Base-by-base conservation (phyloP, 2,329 filamentous ascomycete species). In the Fusarium begoniae region DNA sequence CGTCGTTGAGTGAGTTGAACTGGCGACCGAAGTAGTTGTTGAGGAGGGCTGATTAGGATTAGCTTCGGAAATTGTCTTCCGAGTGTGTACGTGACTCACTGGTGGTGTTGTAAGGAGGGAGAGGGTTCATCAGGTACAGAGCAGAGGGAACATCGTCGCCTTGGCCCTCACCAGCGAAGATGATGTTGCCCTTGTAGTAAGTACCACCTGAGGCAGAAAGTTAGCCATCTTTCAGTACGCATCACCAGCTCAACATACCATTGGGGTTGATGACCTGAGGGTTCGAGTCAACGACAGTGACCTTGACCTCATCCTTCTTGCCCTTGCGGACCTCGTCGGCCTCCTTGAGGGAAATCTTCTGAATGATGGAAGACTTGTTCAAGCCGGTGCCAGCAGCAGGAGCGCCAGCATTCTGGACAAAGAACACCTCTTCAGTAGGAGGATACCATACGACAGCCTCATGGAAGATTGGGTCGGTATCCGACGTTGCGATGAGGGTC, bases 1-100 rank as follows among this genome's bases (percentile, higher is more conserved):
- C 83, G 66, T 91, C 90, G 75, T 91, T 91, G 15, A 90, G 79
- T 0, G 89, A 90, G 78, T 86, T 90, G 81, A 91, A 91, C 45
- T 87, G 84, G 5, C 89, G 85, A 38, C 90, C 89, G 59, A 88
- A 89, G 78, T 84, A 92, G 79, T 88, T 89, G 75, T 89, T 89
- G 22, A 92, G 64, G 11, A 92, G 80, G 3, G 87, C 85, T 84
- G 3, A 1, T 3, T 1, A 13, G 1, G 1, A 6, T 71, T 22
- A 71, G 67, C 6, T 6, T 5, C n/a, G 24, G 1, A 22, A 1
- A 6, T 17, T 17, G 2, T 37, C 1, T 4, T 48, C 40, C 15
- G 7, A 24, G 8, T 1, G n/a, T 6, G 1, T 1, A 12, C 2
- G 15, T 4, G 8, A 4, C 80, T 77, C 68, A 86, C 85, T 77